Percentiles rank a stretch among this genome's conserved stretches.
These are phyloP conservation scores for Bromus sterilis DNA, from an alignment of 176 grass and related monocot species.

Conservation along the genomic window DNA sequence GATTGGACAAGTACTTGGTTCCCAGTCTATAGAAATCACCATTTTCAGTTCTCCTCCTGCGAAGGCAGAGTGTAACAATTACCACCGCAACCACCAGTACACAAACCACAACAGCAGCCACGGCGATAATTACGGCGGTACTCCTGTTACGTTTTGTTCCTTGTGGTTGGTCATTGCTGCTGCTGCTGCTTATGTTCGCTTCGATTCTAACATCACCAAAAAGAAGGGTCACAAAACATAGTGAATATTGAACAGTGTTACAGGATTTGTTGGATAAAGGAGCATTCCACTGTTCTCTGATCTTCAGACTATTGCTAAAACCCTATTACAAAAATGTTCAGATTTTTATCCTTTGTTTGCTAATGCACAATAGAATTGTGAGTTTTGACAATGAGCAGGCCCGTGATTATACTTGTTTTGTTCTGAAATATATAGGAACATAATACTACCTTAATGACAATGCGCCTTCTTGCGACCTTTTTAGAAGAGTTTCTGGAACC, in stretches of 20 bases:
- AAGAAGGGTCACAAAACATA: background rate
- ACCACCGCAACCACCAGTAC: background rate
- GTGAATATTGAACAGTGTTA: background rate
- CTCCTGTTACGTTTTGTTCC: background rate
- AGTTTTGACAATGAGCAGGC: background rate
- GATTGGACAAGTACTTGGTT: background rate
- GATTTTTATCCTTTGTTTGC: background rate
- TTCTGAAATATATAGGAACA: background rate
- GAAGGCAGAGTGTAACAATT: constrained; percentile 1
- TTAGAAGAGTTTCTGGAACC: constrained; percentile 36
- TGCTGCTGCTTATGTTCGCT: background rate
- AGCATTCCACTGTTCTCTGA: background rate
- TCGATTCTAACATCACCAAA: background rate
- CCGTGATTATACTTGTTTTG: background rate
- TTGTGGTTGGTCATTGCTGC: background rate
- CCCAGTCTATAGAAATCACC: background rate
- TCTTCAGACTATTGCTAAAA: background rate
- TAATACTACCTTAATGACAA: constrained; percentile 39
- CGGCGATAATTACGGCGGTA: background rate
- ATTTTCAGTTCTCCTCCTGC: constrained; percentile 2
- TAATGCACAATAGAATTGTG: background rate
- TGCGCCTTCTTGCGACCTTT: constrained; percentile 28
- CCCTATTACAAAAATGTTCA: background rate
- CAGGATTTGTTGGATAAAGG: background rate
- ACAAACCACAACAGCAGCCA: background rate